Base-by-base conservation (phyloP, 495 filamentous ascomycete species). In the Podospora australis region DNA sequence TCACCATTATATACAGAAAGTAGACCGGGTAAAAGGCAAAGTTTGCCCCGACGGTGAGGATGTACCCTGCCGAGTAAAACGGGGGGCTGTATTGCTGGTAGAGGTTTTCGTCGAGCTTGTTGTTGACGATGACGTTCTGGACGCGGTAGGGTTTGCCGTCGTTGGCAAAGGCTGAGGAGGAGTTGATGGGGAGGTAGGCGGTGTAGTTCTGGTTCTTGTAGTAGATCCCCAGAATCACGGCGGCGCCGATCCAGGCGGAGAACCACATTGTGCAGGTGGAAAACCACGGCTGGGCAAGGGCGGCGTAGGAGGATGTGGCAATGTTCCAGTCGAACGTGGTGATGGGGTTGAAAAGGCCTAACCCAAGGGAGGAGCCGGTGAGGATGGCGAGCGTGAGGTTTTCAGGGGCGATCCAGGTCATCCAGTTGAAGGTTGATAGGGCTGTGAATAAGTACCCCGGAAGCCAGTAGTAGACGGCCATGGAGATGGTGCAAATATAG, bases 1-100 rank as follows among this genome's bases (percentile, higher is more conserved):
- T 80, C 10, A 78, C 63, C 44, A 64, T 68, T 13, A 75, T 73
- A 48, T 82, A 75, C 0, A 81, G 56, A 16, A 84, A 66, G 6
- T 79, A 72, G 0, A 79, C 66, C 6, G 77, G 65, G 41, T 81
- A 75, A 20, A 73, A 72, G 8, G 78, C 78, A 58, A 83, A 84
- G 14, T 74, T 78, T 16, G 81, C 68, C 13, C 78, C 79, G 36
- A 80, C 79, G 23, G 60, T 66, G 11, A 83, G 56, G 24, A 74
- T 69, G 55, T 80, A 82, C 1, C 78, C 79, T 6, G 79, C 78
- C 2, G 79, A 81, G 45, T 82, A 59, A 62, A 79, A 83, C 0
- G 81, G 65, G 3, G 78, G 79, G 1, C 78, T 82, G 56, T 84
- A 83, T 0, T 60, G 42, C 28, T 75, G 54, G 60, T 83, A 82